phyloP scores from a whole-genome alignment of 768 basidiomycete species.

The Podaxis carcinomalis region DNA sequence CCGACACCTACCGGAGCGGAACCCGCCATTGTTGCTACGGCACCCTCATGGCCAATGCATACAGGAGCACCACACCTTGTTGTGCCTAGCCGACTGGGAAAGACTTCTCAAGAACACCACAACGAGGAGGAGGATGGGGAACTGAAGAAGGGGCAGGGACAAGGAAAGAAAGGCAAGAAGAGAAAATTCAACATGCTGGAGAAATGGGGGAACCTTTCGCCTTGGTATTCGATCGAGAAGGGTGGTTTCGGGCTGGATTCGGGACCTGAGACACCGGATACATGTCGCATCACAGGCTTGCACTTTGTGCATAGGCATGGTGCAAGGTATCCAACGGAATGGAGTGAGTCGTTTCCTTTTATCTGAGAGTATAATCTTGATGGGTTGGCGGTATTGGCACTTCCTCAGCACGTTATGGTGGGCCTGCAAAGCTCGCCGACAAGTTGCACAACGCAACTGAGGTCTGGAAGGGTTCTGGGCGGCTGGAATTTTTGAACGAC shows the following conservation, averaged over 20 bases:
- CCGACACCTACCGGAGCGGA: constrained; percentile 79
- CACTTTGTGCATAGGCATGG: constrained; percentile 84
- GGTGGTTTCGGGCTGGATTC: constrained; percentile 72
- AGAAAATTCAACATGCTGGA: constrained; percentile 62
- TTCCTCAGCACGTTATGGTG: constrained; percentile 52
- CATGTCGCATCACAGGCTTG: constrained; percentile 67
- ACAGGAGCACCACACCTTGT: constrained; percentile 65
- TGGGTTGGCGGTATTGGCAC: not conserved
- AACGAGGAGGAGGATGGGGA: constrained; percentile 12
- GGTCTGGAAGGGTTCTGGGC: constrained; percentile 61
- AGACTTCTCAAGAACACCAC: constrained; percentile 6
- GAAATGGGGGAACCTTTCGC: constrained; percentile 82
- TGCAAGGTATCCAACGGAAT: constrained; percentile 66
- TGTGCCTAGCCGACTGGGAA: constrained; percentile 34
- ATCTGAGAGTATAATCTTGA: constrained; percentile 2
- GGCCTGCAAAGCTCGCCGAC: constrained; percentile 51
- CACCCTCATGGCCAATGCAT: constrained; percentile 75
- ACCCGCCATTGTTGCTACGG: constrained; percentile 66
- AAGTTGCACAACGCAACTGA: constrained; percentile 51
- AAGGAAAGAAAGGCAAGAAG: constrained; percentile 20
- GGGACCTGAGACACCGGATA: constrained; percentile 62
- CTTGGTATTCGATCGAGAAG: constrained; percentile 75
- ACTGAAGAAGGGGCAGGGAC: not conserved
- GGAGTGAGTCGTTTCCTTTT: constrained; percentile 39
- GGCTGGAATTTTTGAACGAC: constrained; percentile 72